Base-by-base conservation (phyloP, 2,329 filamentous ascomycete species). In the Didymosphaeria variabile region DNA sequence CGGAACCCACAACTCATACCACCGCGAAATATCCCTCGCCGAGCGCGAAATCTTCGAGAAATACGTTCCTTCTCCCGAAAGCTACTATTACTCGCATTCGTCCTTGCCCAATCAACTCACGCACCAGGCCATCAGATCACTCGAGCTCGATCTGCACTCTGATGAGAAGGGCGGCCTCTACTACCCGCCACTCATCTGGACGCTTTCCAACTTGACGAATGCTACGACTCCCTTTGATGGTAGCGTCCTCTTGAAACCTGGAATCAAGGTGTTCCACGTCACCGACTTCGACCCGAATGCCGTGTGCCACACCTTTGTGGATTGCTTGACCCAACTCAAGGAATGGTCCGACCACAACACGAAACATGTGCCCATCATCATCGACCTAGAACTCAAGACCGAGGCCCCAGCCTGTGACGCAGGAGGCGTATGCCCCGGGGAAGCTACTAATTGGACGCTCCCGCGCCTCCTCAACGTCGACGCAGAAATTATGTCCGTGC, bases 1-100 rank as follows among this genome's bases (percentile, higher is more conserved):
- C 40, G 83, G 83, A 64, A 83, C 83, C 0, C 83, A 85, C 69
- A 85, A 85, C 70, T 82, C 79, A 62, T 85, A 85, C 70, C 83
- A 85, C 61, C 75, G 79, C 42, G 83, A 85, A 62, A 73, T 81
- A 26, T 74, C 76, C 2, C 72, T 77, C 1, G 71, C 73, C n/a
- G 82, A 84, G 64, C 78, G 79, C 38, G 64, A 72, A 2, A 66
- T 78, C 12, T 80, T 84, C 65, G 74, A 80, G 53, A 64, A 76
- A 58, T 73, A 80, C 26, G 65, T 79, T 2, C 67, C 78, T 5
- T 68, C 70, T 3, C 74, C 79, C 2, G 68, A 79, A 57, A 79
- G 83, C 64, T 79, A 81, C 66, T 83, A 81, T 68, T 85, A 85
- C 66, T 82, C 81, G 15, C 83, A 85, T 61, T 73, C 82, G 0